Evolutionary conservation across 2,329 filamentous ascomycete genomes (phyloP).

Genomic region (Ophiostoma ulmi): DNA sequence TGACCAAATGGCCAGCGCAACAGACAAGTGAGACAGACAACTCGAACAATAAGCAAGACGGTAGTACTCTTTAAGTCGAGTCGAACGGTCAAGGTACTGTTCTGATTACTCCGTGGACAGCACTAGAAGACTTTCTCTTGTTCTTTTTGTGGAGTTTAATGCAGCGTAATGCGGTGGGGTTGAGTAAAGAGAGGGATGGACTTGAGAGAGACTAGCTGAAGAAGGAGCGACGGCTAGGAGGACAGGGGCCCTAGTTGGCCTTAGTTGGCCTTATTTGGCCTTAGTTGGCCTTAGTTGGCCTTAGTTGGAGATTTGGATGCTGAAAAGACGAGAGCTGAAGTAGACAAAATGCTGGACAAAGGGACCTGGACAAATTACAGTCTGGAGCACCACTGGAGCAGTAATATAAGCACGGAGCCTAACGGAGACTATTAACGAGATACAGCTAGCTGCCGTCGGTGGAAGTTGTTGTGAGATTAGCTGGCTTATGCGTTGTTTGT

Average conservation of each 20-base stretch:
- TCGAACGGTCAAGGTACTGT: neutral
- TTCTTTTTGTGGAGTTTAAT: slow-evolving; percentile 6
- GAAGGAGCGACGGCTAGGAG: neutral
- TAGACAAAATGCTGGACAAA: neutral
- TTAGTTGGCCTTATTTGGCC: too few relatives aligned
- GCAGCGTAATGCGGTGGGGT: neutral
- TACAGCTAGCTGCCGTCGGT: neutral
- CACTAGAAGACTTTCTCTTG: neutral
- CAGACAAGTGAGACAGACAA: neutral
- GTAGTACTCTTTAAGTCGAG: neutral
- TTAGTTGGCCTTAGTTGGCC: too few relatives aligned
- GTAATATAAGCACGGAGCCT: neutral
- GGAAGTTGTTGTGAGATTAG: neutral
- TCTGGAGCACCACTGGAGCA: neutral
- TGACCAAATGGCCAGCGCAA: neutral
- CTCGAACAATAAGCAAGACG: neutral
- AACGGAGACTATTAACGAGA: neutral
- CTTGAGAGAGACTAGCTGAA: neutral
- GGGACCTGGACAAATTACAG: neutral
- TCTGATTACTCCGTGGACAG: neutral
- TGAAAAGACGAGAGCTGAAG: neutral
- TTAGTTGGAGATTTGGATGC: too few relatives aligned
- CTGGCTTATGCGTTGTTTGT: neutral
- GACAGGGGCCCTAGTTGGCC: too few relatives aligned
- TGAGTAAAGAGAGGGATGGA: neutral